phyloP scores from a whole-genome alignment of 2,329 filamentous ascomycete species.

The Hypoxylon sp. region DNA sequence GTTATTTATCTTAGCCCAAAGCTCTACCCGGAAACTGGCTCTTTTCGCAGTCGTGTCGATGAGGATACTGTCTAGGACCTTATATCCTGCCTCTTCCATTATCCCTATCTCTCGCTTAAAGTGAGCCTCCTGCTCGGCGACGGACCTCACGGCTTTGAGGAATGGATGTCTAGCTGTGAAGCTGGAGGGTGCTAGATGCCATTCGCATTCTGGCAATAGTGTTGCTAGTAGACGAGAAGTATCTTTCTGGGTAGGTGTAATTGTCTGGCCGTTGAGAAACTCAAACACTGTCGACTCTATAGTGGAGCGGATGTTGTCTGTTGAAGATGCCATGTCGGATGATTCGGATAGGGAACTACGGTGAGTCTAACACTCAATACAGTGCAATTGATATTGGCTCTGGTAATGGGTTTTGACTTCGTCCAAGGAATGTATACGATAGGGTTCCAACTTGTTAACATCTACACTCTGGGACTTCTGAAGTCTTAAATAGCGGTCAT shows the following conservation, averaged over 20 bases:
- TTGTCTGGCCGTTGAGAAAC: slow-evolving; percentile 4
- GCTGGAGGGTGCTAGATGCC: slow-evolving; percentile 6
- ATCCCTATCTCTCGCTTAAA: slow-evolving; percentile 2
- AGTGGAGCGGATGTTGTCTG: slow-evolving; percentile 10
- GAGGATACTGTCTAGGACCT: slow-evolving; percentile 8
- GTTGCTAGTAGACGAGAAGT: slow-evolving; percentile 1
- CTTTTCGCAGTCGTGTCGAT: slow-evolving; percentile 7
- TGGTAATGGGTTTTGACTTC: too few relatives aligned
- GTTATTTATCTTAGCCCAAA: slow-evolving; percentile 8
- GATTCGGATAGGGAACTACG: too few relatives aligned
- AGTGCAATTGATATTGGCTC: too few relatives aligned
- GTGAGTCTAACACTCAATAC: too few relatives aligned
- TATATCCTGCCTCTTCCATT: slow-evolving; percentile 3
- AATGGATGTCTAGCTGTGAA: slow-evolving; percentile 7
- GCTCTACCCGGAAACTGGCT: slow-evolving; percentile 10
- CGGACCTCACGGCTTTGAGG: slow-evolving; percentile 8
- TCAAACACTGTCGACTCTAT: slow-evolving; percentile 16
- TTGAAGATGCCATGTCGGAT: slow-evolving; percentile 16
- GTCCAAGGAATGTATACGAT: too few relatives aligned
- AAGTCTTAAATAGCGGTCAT: too few relatives aligned
- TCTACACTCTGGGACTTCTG: too few relatives aligned
- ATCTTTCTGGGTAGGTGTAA: slow-evolving; percentile 1
- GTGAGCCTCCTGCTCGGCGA: slow-evolving; percentile 8
- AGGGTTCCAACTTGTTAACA: too few relatives aligned
- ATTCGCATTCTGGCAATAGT: slow-evolving; percentile 6